Evolutionary conservation across 371 early-diverging fungal genomes (phyloP).

Genomic region (Phascolomyces articulosus): DNA sequence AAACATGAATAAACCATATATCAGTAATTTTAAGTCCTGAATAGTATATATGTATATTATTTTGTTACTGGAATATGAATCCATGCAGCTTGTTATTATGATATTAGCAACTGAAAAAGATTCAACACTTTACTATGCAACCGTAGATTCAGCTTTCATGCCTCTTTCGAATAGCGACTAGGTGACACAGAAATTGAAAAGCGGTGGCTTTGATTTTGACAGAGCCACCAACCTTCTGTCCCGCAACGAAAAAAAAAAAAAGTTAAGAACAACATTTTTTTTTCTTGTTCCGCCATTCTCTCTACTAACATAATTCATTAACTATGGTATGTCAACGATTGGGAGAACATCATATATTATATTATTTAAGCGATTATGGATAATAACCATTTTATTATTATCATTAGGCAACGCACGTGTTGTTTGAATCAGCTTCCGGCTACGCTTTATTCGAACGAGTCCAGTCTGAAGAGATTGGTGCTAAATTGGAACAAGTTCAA

Average conservation of each 20-base stretch:
- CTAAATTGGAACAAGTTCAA: slow-evolving; percentile 90
- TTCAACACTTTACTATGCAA: too few relatives aligned
- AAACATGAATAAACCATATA: too few relatives aligned
- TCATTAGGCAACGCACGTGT: slow-evolving; percentile 65
- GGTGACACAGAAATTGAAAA: too few relatives aligned
- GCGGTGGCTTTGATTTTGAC: neutral
- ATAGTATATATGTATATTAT: too few relatives aligned
- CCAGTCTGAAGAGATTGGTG: slow-evolving; percentile 94
- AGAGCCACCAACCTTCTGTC: neutral
- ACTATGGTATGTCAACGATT: neutral
- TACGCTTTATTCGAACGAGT: slow-evolving; percentile 95
- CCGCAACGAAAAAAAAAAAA: neutral
- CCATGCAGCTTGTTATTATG: too few relatives aligned
- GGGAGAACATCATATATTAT: neutral
- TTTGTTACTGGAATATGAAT: too few relatives aligned
- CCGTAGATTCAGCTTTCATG: too few relatives aligned
- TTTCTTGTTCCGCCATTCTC: neutral
- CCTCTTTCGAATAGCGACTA: too few relatives aligned
- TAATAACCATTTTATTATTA: neutral
- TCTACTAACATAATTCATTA: neutral
- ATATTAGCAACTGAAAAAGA: too few relatives aligned
- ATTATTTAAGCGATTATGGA: neutral
- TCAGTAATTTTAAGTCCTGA: too few relatives aligned
- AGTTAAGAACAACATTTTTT: neutral
- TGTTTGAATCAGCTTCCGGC: slow-evolving; percentile 96